Evolutionary conservation across 192 early-diverging fungal species (phyloP).

Genomic region (Gaertneriomyces sp.): DNA sequence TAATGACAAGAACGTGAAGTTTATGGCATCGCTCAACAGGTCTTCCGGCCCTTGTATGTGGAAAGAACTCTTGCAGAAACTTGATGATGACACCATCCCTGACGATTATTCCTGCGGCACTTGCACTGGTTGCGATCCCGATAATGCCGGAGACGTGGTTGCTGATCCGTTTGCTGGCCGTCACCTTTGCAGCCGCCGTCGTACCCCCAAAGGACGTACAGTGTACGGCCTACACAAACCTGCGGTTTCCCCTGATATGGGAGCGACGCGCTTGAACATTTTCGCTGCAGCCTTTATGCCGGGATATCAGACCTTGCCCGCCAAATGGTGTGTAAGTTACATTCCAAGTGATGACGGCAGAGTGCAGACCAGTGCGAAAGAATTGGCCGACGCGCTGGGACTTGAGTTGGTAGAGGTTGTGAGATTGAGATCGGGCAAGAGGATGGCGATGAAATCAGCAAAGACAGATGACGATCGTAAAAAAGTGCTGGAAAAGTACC

Average conservation of each 20-base stretch:
- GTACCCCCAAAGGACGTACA: too few relatives aligned
- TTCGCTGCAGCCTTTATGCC: background rate
- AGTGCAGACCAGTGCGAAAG: background rate
- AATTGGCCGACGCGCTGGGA: background rate
- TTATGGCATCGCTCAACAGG: background rate
- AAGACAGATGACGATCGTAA: background rate
- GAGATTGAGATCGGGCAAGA: background rate
- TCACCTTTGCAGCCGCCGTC: too few relatives aligned
- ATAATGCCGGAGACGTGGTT: too few relatives aligned
- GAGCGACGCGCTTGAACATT: background rate
- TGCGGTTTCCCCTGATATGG: background rate
- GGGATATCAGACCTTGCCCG: background rate
- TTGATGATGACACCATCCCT: background rate
- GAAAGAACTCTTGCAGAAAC: background rate
- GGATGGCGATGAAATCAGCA: background rate
- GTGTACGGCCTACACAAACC: too few relatives aligned
- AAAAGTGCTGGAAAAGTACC: background rate
- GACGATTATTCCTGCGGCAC: background rate
- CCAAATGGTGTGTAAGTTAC: slow-evolving; percentile 1
- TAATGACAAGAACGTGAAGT: background rate
- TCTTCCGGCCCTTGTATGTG: background rate
- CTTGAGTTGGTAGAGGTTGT: background rate
- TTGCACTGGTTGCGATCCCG: too few relatives aligned
- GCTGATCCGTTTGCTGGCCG: too few relatives aligned
- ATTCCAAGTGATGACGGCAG: background rate